Percentiles rank a stretch among this genome's conserved stretches.
Evolutionary conservation across 2,329 filamentous ascomycete species (phyloP).

Genomic region (Claviceps humidiphila): DNA sequence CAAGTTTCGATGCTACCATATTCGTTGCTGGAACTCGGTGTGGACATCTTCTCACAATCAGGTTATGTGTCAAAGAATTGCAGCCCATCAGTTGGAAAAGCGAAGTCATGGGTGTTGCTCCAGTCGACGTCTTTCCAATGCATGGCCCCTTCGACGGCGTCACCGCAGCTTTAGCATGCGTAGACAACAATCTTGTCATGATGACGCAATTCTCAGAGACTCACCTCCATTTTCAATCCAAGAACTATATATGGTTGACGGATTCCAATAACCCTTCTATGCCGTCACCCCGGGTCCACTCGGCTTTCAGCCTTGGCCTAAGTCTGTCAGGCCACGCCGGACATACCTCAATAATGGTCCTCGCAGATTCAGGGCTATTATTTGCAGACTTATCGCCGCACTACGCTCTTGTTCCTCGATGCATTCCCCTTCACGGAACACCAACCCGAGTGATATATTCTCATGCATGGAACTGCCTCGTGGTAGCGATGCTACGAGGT

Average conservation of each 20-base stretch:
- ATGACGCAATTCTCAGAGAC: conserved; percentile 24
- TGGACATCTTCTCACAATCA: conserved; percentile 34
- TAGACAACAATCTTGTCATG: conserved; percentile 32
- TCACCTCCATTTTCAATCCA: conserved; percentile 22
- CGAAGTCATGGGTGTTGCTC: conserved; percentile 23
- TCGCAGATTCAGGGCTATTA: conserved; percentile 36
- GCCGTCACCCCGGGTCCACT: conserved; percentile 33
- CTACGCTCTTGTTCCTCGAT: conserved; percentile 34
- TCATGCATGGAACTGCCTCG: conserved; percentile 34
- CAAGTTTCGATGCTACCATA: conserved; percentile 14
- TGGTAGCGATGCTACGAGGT: conserved; percentile 36
- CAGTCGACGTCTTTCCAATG: conserved; percentile 21
- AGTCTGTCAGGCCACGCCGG: conserved; percentile 25
- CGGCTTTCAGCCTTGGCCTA: conserved; percentile 28
- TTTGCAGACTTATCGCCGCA: conserved; percentile 37
- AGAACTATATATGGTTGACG: conserved; percentile 36
- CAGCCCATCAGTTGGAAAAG: conserved; percentile 15
- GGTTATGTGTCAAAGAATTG: conserved; percentile 9
- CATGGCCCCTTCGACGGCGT: conserved; percentile 12
- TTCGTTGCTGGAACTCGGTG: conserved; percentile 37
- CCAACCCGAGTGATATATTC: conserved; percentile 43
- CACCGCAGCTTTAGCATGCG: conserved; percentile 29
- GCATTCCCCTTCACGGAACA: conserved; percentile 32
- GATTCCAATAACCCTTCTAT: conserved; percentile 34
- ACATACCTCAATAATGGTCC: conserved; percentile 32